A percentile compares a stretch with the other conserved stretches of the same genome.
Conservation (phyloP, 352 stramenopile species). For the Phytophthora meadii region DNA sequence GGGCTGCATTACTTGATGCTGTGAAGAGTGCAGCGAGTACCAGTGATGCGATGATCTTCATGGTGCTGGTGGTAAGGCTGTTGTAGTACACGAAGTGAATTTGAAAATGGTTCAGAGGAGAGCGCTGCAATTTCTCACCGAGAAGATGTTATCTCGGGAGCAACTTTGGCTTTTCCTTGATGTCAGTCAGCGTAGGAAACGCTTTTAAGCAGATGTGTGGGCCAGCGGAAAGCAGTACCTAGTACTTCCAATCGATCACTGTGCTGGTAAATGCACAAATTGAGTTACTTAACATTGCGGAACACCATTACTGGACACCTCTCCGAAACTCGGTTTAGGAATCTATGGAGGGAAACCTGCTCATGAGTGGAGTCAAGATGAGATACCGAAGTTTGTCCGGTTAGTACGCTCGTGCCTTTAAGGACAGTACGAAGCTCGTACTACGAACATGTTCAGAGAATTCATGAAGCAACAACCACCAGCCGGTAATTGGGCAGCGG, state of each 20-base stretch:
- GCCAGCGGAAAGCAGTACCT: constrained; percentile 6
- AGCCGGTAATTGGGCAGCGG: too few species aligned
- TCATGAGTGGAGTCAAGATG: too few species aligned
- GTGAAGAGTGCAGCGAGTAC: constrained; percentile 12
- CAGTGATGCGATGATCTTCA: constrained; percentile 23
- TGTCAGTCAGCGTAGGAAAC: constrained; percentile 1
- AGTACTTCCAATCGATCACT: constrained; percentile 17
- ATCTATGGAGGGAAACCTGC: background rate
- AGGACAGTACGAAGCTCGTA: too few species aligned
- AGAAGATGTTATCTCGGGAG: background rate
- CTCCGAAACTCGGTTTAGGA: background rate
- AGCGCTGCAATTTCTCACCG: background rate
- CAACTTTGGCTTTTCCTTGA: too few species aligned
- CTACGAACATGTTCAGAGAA: too few species aligned
- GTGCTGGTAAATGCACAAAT: background rate
- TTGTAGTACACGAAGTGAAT: constrained; percentile 19
- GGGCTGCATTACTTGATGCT: constrained; percentile 10
- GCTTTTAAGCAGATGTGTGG: constrained; percentile 17
- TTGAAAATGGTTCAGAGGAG: constrained; percentile 13
- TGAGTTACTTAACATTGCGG: background rate
- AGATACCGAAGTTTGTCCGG: too few species aligned
- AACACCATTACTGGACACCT: background rate
- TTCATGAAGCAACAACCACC: too few species aligned
- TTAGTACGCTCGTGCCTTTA: too few species aligned
- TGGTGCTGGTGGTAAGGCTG: background rate